These are phyloP conservation scores for Salix viminalis DNA, from an alignment of 345 rosid species.

Conservation along the genomic window DNA sequence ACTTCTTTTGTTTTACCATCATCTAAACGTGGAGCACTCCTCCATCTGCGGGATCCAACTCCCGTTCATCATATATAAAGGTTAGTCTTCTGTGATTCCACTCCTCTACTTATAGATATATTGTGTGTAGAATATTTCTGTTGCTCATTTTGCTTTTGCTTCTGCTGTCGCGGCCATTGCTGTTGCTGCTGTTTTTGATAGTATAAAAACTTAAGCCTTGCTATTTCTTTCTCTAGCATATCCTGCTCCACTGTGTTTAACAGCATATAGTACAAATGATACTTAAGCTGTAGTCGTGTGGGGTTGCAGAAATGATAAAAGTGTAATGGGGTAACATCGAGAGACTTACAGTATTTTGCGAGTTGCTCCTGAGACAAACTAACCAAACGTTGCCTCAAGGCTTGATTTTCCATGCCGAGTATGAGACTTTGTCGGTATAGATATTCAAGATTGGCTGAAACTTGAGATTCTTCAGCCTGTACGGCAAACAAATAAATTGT, in stretches of 20 bases:
- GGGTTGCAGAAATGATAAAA: neutral
- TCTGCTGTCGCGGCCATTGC: neutral
- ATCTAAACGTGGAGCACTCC: neutral
- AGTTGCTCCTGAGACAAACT: slow-evolving; percentile 76
- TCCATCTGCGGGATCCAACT: neutral
- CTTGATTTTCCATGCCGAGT: slow-evolving; percentile 84
- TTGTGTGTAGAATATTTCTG: neutral
- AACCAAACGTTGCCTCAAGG: slow-evolving; percentile 76
- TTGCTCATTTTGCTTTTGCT: neutral
- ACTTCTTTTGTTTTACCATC: neutral
- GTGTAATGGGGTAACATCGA: neutral
- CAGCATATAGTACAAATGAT: neutral
- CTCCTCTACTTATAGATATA: neutral
- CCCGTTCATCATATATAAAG: neutral
- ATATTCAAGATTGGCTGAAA: slow-evolving; percentile 86
- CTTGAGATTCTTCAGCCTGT: slow-evolving; percentile 80
- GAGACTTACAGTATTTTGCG: slow-evolving; percentile 67
- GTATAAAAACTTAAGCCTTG: neutral
- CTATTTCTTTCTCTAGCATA: slow-evolving; percentile 6
- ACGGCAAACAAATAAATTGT: neutral
- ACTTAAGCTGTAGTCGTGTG: neutral
- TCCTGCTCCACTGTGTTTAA: slow-evolving; percentile 5
- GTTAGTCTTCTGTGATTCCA: neutral
- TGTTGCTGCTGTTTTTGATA: slow-evolving; percentile 3
- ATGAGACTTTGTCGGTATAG: slow-evolving; percentile 75